Evolutionary conservation across 176 grass and related monocot species (phyloP).

Genomic region (Saccharum spontaneum): DNA sequence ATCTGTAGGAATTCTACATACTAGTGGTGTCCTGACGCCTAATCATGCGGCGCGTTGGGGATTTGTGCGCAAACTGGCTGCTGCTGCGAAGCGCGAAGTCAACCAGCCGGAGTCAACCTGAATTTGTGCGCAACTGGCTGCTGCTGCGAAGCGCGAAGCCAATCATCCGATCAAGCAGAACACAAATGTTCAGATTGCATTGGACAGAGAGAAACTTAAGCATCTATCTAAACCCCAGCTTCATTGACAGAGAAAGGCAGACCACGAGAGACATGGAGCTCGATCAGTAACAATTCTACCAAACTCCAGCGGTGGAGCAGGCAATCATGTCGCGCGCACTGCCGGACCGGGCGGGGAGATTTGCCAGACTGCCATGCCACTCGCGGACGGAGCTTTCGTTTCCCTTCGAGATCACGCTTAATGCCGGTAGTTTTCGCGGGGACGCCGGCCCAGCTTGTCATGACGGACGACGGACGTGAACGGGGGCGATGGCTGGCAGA

Average conservation of each 20-base stretch:
- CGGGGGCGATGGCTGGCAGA: no score
- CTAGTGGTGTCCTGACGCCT: background rate
- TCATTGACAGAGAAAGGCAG: no score
- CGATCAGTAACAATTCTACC: background rate
- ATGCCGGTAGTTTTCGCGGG: conserved; percentile 8
- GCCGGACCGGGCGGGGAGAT: background rate
- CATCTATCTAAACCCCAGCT: no score
- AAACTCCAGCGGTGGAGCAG: background rate
- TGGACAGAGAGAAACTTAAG: background rate
- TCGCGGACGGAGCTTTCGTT: background rate
- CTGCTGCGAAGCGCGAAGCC: no score
- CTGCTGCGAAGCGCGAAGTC: background rate
- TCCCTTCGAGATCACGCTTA: conserved; percentile 33
- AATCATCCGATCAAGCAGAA: background rate
- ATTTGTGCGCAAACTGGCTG: conserved; percentile 6
- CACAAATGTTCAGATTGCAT: no score
- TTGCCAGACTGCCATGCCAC: background rate
- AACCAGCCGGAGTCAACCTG: conserved; percentile 19
- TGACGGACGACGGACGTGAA: background rate
- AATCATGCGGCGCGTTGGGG: conserved; percentile 11
- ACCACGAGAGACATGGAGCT: background rate
- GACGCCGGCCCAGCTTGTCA: background rate
- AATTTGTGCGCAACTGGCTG: no score
- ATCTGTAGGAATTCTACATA: background rate
- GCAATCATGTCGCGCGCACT: conserved; percentile 27